Percentiles rank a stretch among this genome's conserved stretches.
Conservation (phyloP, 1,139 yeast genomes). For the Lodderomyces margitis region DNA sequence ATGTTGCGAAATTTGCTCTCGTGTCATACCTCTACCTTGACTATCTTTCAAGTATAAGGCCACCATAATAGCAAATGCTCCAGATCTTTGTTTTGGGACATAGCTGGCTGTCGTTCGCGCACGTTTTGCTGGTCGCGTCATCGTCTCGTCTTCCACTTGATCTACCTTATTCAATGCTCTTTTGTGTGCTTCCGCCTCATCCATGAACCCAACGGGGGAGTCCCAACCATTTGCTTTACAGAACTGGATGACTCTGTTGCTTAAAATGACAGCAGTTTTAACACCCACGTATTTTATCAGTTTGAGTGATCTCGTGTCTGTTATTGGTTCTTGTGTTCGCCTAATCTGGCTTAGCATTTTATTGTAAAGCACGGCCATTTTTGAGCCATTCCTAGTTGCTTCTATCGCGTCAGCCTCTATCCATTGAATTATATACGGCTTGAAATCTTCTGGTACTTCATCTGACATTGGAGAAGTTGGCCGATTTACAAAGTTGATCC, state of each 20-base stretch:
- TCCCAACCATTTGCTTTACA: slow-evolving; percentile 43
- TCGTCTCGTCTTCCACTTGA: slow-evolving; percentile 1
- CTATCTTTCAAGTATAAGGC: slow-evolving; percentile 58
- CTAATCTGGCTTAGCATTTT: slow-evolving; percentile 49
- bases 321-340: slow-evolving; percentile 39
- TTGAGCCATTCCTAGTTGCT: slow-evolving; percentile 40
- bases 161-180: slow-evolving; percentile 13
- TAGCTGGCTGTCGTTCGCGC: slow-evolving; percentile 33
- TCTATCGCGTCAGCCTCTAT: slow-evolving; percentile 47
- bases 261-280: slow-evolving; percentile 52
- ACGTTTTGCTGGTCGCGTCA: slow-evolving; percentile 24
- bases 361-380: slow-evolving; percentile 43
- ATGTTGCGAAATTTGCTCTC: slow-evolving; percentile 52
- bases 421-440: slow-evolving; percentile 34
- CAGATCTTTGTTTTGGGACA: slow-evolving; percentile 76
- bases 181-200: slow-evolving; percentile 10
- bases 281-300: slow-evolving; percentile 60
- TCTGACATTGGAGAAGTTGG: not conserved
- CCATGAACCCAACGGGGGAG: slow-evolving; percentile 37
- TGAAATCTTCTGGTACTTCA: slow-evolving; percentile 9
- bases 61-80: slow-evolving; percentile 81
- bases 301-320: slow-evolving; percentile 50
- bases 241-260: slow-evolving; percentile 38
- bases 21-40: slow-evolving; percentile 51
- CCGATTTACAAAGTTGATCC: too few relatives aligned